Base-by-base conservation (phyloP, 2,329 filamentous ascomycete genomes). In the Cercospora citrullina region DNA sequence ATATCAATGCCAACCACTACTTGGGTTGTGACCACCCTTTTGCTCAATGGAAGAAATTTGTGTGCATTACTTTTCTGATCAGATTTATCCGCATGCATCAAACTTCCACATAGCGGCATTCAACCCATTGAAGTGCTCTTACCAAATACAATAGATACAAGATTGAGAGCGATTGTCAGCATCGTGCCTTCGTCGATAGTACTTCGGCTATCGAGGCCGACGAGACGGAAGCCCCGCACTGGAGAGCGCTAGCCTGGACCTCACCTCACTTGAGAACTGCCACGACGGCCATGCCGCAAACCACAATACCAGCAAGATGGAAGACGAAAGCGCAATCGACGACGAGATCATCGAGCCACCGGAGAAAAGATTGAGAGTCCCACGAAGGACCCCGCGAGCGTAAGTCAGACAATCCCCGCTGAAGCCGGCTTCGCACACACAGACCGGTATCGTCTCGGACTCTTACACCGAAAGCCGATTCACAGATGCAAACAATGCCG, bases 401-500 rank as follows among this genome's bases (percentile, higher is more conserved):
- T 68, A 55, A 68, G 66, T 64, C 18, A 9, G 28, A 26, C 18
- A 14, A 14, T 8, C 23, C 5, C 39, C 9, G 39, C 36, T 28
- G 62, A 55, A 9, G 36, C 30, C 31, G 31, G 10, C 16, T 14
- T 60, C 45, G 30, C 45, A 51, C 45, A 51, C 10, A 51, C 10
- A 51, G 12, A 33, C 23, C 8, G 33, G 21, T n/a, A 36, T n/a
- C 12, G 21, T 58, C 62, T 64, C 62, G 62, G 62, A 58, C 62
- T 64, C 45, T 57, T 14, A 58, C 33, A 30, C 62, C 62, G 62
- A 64, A 21, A 48, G 5, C 26, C 10, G 21, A 4, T 26, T 26
- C 45, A 51, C 65, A 83, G 82, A 48, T 84, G 82, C 68, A 75
- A 77, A 58, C 78, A 81, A 70, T 84, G 82, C 68, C 80, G 82